Percentiles rank a stretch among this genome's conserved stretches.
Conservation (phyloP, 2,329 filamentous ascomycete species). For the Aschersonia sp. region DNA sequence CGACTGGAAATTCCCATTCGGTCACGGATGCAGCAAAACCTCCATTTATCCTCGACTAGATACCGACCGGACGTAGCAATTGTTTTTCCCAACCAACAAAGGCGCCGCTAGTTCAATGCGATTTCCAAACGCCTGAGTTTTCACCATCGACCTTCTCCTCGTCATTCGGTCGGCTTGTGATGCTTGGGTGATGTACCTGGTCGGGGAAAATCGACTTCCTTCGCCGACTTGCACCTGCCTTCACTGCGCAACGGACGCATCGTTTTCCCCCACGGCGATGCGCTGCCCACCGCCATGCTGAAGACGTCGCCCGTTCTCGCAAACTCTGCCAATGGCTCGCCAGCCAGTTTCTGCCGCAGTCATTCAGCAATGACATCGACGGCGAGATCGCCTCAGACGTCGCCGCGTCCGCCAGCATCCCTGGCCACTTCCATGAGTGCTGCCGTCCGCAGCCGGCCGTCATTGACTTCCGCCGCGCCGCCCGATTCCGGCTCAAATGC, state of each 20-base stretch:
- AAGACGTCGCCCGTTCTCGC: slow-evolving; percentile 39
- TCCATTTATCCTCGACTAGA: too few species aligned
- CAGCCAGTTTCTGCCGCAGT: slow-evolving; percentile 26
- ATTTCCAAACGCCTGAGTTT: too few species aligned
- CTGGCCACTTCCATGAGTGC: neutral
- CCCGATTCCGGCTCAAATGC: slow-evolving; percentile 3
- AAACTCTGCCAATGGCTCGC: slow-evolving; percentile 36
- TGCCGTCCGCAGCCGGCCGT: slow-evolving; percentile 3
- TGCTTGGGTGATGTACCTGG: too few species aligned
- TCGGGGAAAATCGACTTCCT: neutral
- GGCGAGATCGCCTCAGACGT: slow-evolving; percentile 10
- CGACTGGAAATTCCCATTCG: too few species aligned
- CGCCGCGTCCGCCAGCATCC: slow-evolving; percentile 11
- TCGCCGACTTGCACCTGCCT: too few species aligned
- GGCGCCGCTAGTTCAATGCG: too few species aligned
- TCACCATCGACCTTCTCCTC: too few species aligned
- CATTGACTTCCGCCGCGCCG: slow-evolving; percentile 8
- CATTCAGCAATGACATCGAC: slow-evolving; percentile 5
- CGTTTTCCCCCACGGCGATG: slow-evolving; percentile 21
- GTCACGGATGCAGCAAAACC: too few species aligned
- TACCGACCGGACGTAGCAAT: too few species aligned
- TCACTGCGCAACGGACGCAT: too few species aligned
- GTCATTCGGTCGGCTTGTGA: too few species aligned
- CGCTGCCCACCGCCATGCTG: slow-evolving; percentile 41
- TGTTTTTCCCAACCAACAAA: too few species aligned